Percentiles rank a stretch among this genome's conserved stretches.
phyloP scores from a whole-genome alignment of 331 rosid genomes.

The Phaseolus coccineus region DNA sequence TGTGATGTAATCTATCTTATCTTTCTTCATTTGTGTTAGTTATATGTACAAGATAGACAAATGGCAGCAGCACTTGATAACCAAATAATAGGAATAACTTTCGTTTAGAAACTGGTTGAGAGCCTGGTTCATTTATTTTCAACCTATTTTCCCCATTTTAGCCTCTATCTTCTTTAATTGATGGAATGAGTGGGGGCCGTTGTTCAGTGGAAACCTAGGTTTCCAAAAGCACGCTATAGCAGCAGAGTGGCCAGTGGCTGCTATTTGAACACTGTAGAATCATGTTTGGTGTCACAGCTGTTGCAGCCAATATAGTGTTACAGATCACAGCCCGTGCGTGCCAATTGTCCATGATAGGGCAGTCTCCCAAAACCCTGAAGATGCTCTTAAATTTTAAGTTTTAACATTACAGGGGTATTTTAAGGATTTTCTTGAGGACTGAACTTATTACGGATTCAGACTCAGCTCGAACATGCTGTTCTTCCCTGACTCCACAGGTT shows the following conservation, averaged over 20 bases:
- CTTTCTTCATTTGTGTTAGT: background rate
- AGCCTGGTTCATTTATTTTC: constrained; percentile 13
- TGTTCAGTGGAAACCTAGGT: background rate
- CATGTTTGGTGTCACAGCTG: background rate
- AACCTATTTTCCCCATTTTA: background rate
- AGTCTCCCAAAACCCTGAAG: background rate
- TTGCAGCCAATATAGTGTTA: background rate
- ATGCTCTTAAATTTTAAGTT: background rate
- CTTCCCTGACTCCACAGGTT: background rate
- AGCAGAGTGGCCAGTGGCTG: background rate
- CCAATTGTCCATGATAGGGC: background rate
- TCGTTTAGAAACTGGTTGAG: background rate
- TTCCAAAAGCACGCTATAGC: background rate
- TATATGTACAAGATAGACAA: background rate
- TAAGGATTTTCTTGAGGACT: background rate
- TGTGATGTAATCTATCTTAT: background rate
- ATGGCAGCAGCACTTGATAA: constrained; percentile 24
- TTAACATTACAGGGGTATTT: background rate
- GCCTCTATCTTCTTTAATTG: background rate
- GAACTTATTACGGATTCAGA: background rate
- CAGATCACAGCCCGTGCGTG: background rate
- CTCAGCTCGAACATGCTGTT: background rate
- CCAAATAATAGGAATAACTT: background rate
- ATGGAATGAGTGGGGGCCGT: background rate
- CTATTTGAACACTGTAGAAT: background rate